These are phyloP conservation scores for Boletus reticulatus DNA, from an alignment of 768 basidiomycete species.

Conservation along the genomic window DNA sequence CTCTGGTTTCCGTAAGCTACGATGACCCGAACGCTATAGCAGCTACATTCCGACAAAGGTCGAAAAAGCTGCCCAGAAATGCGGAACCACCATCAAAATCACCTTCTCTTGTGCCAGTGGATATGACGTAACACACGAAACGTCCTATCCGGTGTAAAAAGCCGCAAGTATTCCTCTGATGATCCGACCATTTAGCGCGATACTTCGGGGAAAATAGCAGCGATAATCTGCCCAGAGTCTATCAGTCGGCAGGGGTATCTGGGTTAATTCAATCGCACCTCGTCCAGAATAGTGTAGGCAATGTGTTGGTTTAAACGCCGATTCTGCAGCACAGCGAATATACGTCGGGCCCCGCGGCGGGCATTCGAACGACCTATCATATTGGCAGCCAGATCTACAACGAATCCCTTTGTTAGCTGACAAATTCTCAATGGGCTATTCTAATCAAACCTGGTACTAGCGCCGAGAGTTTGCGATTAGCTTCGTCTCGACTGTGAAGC, in stretches of 20 bases:
- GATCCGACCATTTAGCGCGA: slow-evolving; percentile 2
- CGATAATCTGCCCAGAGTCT: slow-evolving; percentile 43
- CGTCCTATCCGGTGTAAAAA: not conserved
- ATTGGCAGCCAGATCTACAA: slow-evolving; percentile 86
- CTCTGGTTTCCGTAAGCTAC: slow-evolving; percentile 40
- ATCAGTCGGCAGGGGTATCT: slow-evolving; percentile 2
- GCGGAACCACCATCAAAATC: not conserved
- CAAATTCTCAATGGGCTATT: not conserved
- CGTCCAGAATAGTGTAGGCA: slow-evolving; percentile 83
- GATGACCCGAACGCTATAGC: slow-evolving; percentile 64
- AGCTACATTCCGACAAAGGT: slow-evolving; percentile 43
- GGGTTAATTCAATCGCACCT: slow-evolving; percentile 49
- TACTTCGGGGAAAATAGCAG: slow-evolving; percentile 58
- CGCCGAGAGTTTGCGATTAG: slow-evolving; percentile 85
- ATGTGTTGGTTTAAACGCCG: slow-evolving; percentile 93
- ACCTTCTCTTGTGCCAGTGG: slow-evolving; percentile 16
- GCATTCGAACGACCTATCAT: slow-evolving; percentile 99
- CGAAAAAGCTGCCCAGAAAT: slow-evolving; percentile 24
- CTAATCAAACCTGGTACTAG: slow-evolving; percentile 76
- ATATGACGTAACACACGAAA: slow-evolving; percentile 5
- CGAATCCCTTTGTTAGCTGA: not conserved
- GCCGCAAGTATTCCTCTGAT: not conserved
- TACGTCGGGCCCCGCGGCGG: slow-evolving; percentile 84
- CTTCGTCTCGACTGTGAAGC: slow-evolving; percentile 75
- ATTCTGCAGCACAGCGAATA: slow-evolving; percentile 94